Evolutionary conservation across 192 early-diverging fungal genomes (phyloP), one percentile per base, ranked within the genome.

Genomic region (Phlyctochytrium planicorne): DNA sequence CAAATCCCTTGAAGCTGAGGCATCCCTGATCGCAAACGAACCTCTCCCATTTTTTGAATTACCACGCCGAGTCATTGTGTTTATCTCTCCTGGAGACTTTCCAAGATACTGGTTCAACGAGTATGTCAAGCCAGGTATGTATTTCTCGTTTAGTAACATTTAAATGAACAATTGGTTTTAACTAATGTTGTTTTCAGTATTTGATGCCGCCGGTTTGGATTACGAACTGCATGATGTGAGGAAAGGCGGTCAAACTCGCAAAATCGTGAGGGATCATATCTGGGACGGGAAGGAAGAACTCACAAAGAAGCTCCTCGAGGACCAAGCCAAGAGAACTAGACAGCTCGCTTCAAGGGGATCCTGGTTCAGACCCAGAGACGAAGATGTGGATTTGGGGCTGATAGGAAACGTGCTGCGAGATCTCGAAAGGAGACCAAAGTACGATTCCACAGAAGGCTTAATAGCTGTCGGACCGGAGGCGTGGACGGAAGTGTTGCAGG

Each of bases 161-260:
- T 16, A n/a, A n/a, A n/a, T n/a, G n/a, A n/a, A n/a, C n/a, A n/a
- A 29, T 27, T 57, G 55, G 27, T 57, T 57, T 27, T 27, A 29
- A 57, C 20, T 10, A 50, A 50, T 14, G n/a, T n/a, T n/a, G n/a
- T n/a, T n/a, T 47, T 3, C 52, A 76, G 71, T 80, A 2, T 80
- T 80, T 27, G 78, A 80, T 69, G 70, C 69, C 23, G 78, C 73
- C 3, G 78, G 75, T 14, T 47, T 80, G 33, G 78, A 80, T 53
- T 80, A 80, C 61, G 70, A 77, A 6, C 17, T 80, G 4, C 24
- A 73, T 0, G 71, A 77, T 36, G 63, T 67, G 1, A 60, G 65
- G n/a, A 52, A 34, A 2, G 23, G 67, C n/a, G 65, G 62, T 31
- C 52, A 53, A 24, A 62, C 71, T 3, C 61, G 64, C 20, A 29